Evolutionary conservation across 371 early-diverging fungal species (phyloP), one percentile per base, ranked within the genome.

Genomic region (Rhizopus sp.): DNA sequence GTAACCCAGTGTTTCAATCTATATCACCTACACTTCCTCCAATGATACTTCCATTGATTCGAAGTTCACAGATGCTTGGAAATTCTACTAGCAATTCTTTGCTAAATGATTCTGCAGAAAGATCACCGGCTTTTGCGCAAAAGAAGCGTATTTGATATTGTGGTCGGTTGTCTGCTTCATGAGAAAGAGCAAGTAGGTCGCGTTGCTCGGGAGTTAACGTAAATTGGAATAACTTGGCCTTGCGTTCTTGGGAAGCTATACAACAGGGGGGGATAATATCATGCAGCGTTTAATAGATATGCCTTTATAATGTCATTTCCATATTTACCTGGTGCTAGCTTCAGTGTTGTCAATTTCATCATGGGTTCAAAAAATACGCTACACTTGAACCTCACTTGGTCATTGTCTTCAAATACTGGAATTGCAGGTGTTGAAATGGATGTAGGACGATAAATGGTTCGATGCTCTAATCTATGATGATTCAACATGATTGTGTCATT

Each of bases 51-150:
- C 70, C 75, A 40, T 82, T 84, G 15, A 84, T 72, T 55, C 70
- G 77, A 29, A 80, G 55, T 62, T 80, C 80, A 52, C 80, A 77
- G 9, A 77, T 67, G 47, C 56, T 50, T 2, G 80, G 80, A 50
- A 77, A 77, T 46, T 80, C 80, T 57, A 80, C 64, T 2, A 66
- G 45, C 2, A 68, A 38, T 1, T 56, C 66, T 53, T 66, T 64
- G 57, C 59, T 23, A 2, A 23, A 23, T 23, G 23, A 32, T 51
- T 31, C 44, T 62, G 65, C 29, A 51, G 55, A 0, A n/a, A 12
- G n/a, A 31, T 49, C 48, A 10, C 50, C 44, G 0, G 50, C 16
- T 42, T 48, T 59, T 1, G 54, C 39, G 17, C 70, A 70, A 35
- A 60, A 70, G 17, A 70, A 63, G 37, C 70, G 39, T 9, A 70